Evolutionary conservation across 805 yeast species (phyloP).

Genomic region (Suhomyces sp.): DNA sequence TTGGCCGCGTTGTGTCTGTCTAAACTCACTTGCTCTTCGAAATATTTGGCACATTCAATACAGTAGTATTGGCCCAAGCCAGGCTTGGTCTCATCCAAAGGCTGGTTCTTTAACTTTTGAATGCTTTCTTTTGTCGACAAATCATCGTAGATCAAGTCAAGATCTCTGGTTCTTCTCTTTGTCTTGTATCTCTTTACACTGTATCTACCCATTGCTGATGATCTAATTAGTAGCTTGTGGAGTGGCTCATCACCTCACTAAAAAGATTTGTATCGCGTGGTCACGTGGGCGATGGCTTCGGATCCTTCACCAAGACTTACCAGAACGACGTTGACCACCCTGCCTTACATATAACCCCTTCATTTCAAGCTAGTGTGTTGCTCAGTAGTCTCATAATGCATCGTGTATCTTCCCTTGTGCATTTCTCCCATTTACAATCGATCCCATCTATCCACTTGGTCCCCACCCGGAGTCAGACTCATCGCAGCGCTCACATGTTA

Average conservation of each 20-base stretch:
- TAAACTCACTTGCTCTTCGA: conserved; percentile 71
- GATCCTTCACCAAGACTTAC: too few species aligned
- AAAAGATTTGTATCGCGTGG: background rate
- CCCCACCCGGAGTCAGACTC: background rate
- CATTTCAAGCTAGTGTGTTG: too few species aligned
- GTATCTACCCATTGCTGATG: conserved; percentile 71
- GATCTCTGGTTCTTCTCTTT: conserved; percentile 79
- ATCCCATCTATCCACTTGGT: background rate
- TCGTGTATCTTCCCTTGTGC: too few species aligned
- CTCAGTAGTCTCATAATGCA: too few species aligned
- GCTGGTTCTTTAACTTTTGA: conserved; percentile 68
- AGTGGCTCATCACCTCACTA: background rate
- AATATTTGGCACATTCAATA: conserved; percentile 90
- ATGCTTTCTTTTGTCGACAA: conserved; percentile 63
- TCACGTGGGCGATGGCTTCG: background rate
- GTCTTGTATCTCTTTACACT: conserved; percentile 86
- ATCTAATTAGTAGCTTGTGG: background rate
- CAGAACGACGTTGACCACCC: background rate
- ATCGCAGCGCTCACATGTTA: background rate
- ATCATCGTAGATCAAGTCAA: conserved; percentile 80
- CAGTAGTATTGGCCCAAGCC: conserved; percentile 96
- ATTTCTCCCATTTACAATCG: background rate
- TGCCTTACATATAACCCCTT: too few species aligned
- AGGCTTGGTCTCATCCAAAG: conserved; percentile 83
- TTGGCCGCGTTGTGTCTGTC: conserved; percentile 72